Evolutionary conservation across 371 early-diverging fungal genomes (phyloP).

Genomic region (Mucor ambiguus): DNA sequence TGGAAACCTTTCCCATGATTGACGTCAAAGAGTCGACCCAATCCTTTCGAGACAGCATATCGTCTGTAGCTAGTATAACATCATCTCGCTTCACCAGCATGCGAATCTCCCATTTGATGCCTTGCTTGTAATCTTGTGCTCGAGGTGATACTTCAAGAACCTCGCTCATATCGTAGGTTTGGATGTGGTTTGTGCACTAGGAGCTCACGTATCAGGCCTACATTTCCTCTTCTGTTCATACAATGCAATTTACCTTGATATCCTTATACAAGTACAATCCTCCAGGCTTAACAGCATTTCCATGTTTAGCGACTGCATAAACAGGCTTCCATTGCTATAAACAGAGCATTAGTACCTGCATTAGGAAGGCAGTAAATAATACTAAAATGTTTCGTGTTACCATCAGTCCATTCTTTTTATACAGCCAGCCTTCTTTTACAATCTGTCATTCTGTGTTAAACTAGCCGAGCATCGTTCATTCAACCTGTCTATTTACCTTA

Average conservation of each 20-base stretch:
- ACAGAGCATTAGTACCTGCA: conserved; percentile 3
- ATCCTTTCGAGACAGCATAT: conserved; percentile 41
- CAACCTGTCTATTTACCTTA: conserved; percentile 17
- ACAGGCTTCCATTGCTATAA: conserved; percentile 53
- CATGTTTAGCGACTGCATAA: conserved; percentile 58
- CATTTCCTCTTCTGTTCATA: neutral
- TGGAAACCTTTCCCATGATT: conserved; percentile 56
- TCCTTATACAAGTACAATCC: conserved; percentile 52
- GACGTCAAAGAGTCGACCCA: conserved; percentile 53
- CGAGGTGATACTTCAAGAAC: conserved; percentile 52
- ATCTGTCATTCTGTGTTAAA: conserved; percentile 23
- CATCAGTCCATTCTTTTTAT: conserved; percentile 45
- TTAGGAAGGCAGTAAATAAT: conserved; percentile 4
- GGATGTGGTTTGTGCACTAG: conserved; percentile 49
- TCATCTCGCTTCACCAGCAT: conserved; percentile 50
- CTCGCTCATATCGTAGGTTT: conserved; percentile 56
- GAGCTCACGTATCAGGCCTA: neutral
- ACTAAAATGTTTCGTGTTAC: conserved; percentile 25
- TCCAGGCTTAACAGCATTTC: conserved; percentile 51
- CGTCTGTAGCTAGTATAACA: conserved; percentile 48
- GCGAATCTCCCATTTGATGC: conserved; percentile 51
- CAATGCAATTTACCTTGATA: conserved; percentile 37
- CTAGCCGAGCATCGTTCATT: neutral
- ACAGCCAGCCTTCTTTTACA: conserved; percentile 54
- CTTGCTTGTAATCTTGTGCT: conserved; percentile 45